These are phyloP conservation scores for Huiozyma sinensis DNA, from an alignment of 805 yeast species.

Conservation along the genomic window DNA sequence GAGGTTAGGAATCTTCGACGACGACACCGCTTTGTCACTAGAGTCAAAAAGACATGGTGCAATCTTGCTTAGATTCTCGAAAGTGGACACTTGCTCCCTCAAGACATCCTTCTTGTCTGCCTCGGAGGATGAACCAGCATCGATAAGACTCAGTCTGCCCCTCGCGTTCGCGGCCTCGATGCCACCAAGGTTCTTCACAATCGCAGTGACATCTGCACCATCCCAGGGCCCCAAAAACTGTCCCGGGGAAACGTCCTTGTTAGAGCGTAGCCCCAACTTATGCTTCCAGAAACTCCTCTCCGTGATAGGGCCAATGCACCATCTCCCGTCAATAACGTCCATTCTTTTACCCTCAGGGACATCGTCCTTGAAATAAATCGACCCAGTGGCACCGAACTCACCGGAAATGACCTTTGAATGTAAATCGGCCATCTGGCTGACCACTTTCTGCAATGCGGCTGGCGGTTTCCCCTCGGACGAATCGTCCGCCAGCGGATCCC, in stretches of 20 bases:
- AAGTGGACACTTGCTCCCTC: conserved; percentile 46
- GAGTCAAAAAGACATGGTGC: conserved; percentile 47
- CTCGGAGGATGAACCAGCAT: conserved; percentile 6
- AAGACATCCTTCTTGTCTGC: conserved; percentile 31
- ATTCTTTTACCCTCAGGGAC: neutral
- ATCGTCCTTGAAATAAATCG: conserved; percentile 49
- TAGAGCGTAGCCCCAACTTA: conserved; percentile 28
- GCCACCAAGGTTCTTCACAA: conserved; percentile 52
- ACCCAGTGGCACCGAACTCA: conserved; percentile 66
- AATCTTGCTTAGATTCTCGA: conserved; percentile 45
- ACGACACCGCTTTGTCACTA: conserved; percentile 30
- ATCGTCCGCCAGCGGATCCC: conserved; percentile 76
- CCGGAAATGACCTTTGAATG: conserved; percentile 44
- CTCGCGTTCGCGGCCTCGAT: conserved; percentile 55
- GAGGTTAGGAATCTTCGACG: conserved; percentile 47
- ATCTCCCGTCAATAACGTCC: conserved; percentile 33
- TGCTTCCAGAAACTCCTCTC: conserved; percentile 72
- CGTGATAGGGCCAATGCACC: conserved; percentile 85
- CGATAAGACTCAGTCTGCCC: conserved; percentile 35
- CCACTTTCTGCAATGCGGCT: conserved; percentile 44
- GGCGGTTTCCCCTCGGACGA: conserved; percentile 37
- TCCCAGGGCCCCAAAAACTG: conserved; percentile 69
- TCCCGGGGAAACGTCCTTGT: neutral
- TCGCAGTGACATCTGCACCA: conserved; percentile 32
- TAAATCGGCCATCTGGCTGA: conserved; percentile 64